These are phyloP conservation scores for Manihot esculenta DNA, from an alignment of 441 rosid species.

Conservation along the genomic window DNA sequence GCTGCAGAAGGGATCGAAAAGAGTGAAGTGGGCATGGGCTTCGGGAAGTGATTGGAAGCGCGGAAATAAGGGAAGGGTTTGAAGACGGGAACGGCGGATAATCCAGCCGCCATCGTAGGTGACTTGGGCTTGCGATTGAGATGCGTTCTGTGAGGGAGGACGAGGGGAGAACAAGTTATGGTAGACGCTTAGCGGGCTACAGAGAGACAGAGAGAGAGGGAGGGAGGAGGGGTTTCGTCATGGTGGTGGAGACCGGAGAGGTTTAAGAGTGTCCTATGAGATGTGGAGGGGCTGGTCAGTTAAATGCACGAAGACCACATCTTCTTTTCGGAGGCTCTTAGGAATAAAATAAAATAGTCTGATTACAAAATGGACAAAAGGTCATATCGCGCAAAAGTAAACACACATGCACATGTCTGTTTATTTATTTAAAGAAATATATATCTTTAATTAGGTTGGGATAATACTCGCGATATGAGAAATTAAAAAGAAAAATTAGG, in stretches of 20 bases:
- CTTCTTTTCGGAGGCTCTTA: neutral
- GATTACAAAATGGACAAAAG: neutral
- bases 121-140: neutral
- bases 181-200: neutral
- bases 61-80: constrained; percentile 40
- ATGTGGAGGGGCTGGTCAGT: neutral
- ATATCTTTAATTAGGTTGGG: too few relatives aligned
- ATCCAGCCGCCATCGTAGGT: constrained; percentile 63
- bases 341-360: constrained; percentile 7
- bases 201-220: neutral
- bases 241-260: neutral
- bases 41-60: constrained; percentile 30
- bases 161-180: neutral
- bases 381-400: too few relatives aligned
- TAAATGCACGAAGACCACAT: constrained; percentile 43
- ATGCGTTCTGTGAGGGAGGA: neutral
- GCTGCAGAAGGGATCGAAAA: constrained; percentile 22
- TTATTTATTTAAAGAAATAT: too few relatives aligned
- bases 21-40: constrained; percentile 26
- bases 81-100: constrained; percentile 45
- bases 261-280: neutral
- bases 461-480: too few relatives aligned
- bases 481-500: too few relatives aligned
- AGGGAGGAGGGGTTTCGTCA: too few relatives aligned
- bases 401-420: too few relatives aligned